These are phyloP conservation scores for Geotrichum australiense DNA, from an alignment of 1,139 yeast species.

Conservation along the genomic window DNA sequence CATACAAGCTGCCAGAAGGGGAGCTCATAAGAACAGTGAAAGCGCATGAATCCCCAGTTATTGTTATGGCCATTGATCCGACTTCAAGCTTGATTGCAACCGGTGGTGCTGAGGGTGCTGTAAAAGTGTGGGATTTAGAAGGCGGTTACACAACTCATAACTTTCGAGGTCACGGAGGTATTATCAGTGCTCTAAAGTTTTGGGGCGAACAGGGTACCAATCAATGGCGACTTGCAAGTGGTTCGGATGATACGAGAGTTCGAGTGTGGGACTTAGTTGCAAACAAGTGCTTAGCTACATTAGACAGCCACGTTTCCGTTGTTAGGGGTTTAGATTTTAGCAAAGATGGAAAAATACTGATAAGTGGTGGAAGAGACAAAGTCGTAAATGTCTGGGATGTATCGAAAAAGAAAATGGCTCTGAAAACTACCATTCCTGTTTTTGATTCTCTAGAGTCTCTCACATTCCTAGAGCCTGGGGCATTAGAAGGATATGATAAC, in stretches of 20 bases:
- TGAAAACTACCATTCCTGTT: conserved; percentile 62
- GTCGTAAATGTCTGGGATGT: conserved; percentile 57
- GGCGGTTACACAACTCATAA: conserved; percentile 87
- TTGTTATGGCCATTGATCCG: conserved; percentile 66
- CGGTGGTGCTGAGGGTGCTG: conserved; percentile 93
- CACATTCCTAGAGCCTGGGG: conserved; percentile 47
- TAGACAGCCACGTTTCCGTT: conserved; percentile 74
- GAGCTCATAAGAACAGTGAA: conserved; percentile 35
- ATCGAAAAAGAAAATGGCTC: conserved; percentile 42
- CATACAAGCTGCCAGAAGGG: conserved; percentile 42
- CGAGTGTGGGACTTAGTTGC: conserved; percentile 89
- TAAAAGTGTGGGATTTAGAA: conserved; percentile 87
- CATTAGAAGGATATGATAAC: conserved; percentile 27
- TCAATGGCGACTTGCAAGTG: conserved; percentile 76
- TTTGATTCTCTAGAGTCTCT: conserved; percentile 75
- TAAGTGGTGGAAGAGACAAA: conserved; percentile 89
- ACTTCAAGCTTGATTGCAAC: conserved; percentile 85
- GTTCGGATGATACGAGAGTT: conserved; percentile 71
- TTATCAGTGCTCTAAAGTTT: conserved; percentile 70
- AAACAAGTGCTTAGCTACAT: conserved; percentile 54
- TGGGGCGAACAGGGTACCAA: conserved; percentile 63
- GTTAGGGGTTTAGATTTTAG: conserved; percentile 77
- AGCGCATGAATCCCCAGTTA: conserved; percentile 66
- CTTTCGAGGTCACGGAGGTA: conserved; percentile 91
- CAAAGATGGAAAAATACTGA: conserved; percentile 45